These are phyloP conservation scores for Bothriochloa decipiens DNA, from an alignment of 176 grass and related monocot species.

Conservation along the genomic window DNA sequence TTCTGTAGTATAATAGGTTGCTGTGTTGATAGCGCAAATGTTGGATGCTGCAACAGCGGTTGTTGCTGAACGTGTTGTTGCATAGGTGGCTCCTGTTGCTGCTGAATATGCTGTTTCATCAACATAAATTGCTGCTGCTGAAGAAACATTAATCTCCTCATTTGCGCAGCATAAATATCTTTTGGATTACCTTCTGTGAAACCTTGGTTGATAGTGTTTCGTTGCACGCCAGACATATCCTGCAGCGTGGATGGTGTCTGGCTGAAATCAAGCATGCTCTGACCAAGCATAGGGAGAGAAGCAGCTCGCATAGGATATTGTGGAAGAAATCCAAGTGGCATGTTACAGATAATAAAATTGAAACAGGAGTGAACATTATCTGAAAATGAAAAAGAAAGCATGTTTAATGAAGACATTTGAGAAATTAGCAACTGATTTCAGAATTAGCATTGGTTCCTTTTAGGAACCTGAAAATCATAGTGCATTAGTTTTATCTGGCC, in stretches of 20 bases:
- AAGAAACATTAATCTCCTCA: not conserved
- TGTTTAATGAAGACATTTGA: conserved; percentile 3
- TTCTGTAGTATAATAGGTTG: too few species aligned
- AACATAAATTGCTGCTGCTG: not conserved
- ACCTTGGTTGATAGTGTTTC: not conserved
- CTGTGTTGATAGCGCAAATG: too few species aligned
- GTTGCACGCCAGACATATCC: not conserved
- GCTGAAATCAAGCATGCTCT: not conserved
- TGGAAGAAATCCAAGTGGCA: too few species aligned
- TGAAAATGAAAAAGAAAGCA: not conserved
- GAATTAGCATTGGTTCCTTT: not conserved
- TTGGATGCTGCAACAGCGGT: too few species aligned
- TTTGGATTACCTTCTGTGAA: not conserved
- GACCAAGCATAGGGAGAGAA: not conserved
- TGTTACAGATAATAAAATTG: too few species aligned
- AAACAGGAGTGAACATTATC: conserved; percentile 2
- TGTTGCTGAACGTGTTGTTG: not conserved
- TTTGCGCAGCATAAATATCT: not conserved
- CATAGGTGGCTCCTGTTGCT: not conserved
- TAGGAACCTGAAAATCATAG: not conserved
- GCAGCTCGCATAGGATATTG: not conserved
- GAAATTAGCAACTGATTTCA: not conserved
- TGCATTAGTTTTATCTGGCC: not conserved
- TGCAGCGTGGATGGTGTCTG: not conserved
- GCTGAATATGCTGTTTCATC: not conserved